Base-by-base conservation (phyloP, 2,329 filamentous ascomycete genomes). In the Pseudogymnoascus sp. region DNA sequence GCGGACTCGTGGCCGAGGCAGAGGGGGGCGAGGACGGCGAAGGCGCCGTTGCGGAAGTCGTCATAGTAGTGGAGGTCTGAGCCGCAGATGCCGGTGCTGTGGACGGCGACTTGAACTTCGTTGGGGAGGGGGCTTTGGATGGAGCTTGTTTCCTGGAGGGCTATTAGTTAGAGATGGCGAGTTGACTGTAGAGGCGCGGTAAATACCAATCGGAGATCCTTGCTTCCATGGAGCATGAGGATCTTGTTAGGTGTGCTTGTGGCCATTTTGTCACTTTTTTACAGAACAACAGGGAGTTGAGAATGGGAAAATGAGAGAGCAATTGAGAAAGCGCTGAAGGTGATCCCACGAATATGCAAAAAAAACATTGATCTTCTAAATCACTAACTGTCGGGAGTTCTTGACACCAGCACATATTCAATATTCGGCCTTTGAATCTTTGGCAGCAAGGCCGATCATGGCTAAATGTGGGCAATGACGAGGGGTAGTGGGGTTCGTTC, bases 31-130 rank as follows among this genome's bases (percentile, higher is more conserved):
- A 84, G 83, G 59, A 97, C 93, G 66, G 97, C 87, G 89, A 97
- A 97, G 69, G 93, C 93, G 42, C 95, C 93, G 74, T 97, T 97
- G 78, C 90, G 90, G 70, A 93, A 93, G 63, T 89, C 89, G 74
- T 95, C 91, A 91, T 93, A 97, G 81, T 97, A 97, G 79, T 97
- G 93, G 64, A 97, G 87, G 75, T 97, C 93, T 66, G 91, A 96
- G 83, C 93, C 95, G 80, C 95, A 97, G 71, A 97, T 97, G 62
- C 95, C 95, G 2, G 93, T 97, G 77, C 90, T 93, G 77, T 93
- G 90, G 74, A 97, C 85, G 62, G 90, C 90, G 65, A 97, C 77
- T 47, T 91, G 91, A 60, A 97, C 91, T 79, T 97, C 90, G 61
- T 64, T 62, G 59, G 71, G 57, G 21, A 61, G 64, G 60, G 72